Evolutionary conservation across 1,139 yeast species (phyloP).

Genomic region (Maudiozyma humilis): DNA sequence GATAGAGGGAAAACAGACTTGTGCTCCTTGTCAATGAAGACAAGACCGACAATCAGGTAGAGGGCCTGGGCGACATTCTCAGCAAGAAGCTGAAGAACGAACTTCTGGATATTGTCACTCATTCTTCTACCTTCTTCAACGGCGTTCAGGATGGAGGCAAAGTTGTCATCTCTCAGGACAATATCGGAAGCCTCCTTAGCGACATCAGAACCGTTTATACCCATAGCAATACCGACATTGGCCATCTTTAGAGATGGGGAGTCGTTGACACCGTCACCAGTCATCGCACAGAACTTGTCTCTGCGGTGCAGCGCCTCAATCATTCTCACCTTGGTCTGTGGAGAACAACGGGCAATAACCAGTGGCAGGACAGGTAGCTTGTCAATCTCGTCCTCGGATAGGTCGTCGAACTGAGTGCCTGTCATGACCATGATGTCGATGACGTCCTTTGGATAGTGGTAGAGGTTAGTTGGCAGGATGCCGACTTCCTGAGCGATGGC

Average conservation of each 20-base stretch:
- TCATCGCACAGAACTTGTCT: slow-evolving; percentile 97
- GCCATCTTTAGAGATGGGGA: slow-evolving; percentile 98
- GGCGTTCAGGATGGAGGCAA: slow-evolving; percentile 84
- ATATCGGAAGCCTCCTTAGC: slow-evolving; percentile 98
- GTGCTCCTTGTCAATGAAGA: slow-evolving; percentile 69
- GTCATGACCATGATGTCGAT: slow-evolving; percentile 62
- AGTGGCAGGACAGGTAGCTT: slow-evolving; percentile 71
- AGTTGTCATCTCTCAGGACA: slow-evolving; percentile 94
- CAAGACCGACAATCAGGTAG: slow-evolving; percentile 64
- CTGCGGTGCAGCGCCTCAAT: slow-evolving; percentile 86
- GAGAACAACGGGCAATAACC: slow-evolving; percentile 93
- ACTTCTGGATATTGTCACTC: slow-evolving; percentile 87
- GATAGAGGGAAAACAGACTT: slow-evolving; percentile 69
- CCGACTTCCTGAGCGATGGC: slow-evolving; percentile 91
- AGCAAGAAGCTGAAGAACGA: slow-evolving; percentile 86
- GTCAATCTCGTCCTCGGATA: slow-evolving; percentile 62
- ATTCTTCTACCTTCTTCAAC: slow-evolving; percentile 97
- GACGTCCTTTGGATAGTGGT: slow-evolving; percentile 64
- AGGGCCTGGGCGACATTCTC: slow-evolving; percentile 88
- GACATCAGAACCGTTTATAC: slow-evolving; percentile 92
- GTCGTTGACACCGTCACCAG: slow-evolving; percentile 98
- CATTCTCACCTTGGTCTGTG: slow-evolving; percentile 89
- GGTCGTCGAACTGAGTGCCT: slow-evolving; percentile 71
- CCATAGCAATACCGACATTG: slow-evolving; percentile 97
- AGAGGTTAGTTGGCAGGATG: slow-evolving; percentile 63